Percentiles rank a stretch among this genome's conserved stretches.
These are phyloP conservation scores for Salisapilia sapeloensis DNA, from an alignment of 352 stramenopile species.

Conservation along the genomic window DNA sequence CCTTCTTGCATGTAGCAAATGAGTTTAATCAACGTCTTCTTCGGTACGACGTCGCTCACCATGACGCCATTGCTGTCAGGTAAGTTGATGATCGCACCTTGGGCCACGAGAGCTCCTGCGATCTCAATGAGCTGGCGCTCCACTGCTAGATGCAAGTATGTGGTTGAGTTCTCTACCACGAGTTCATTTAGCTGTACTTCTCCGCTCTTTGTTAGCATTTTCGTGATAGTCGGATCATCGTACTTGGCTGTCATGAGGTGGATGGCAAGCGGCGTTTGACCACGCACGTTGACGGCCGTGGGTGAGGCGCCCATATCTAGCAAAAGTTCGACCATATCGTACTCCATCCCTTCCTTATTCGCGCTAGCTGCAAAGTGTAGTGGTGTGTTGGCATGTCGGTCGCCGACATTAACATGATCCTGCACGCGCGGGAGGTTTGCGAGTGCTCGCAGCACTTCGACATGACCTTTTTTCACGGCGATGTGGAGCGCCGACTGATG, in stretches of 20 bases:
- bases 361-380: constrained; percentile 69
- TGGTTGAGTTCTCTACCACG: constrained; percentile 34
- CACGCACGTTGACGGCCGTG: constrained; percentile 51
- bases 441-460: constrained; percentile 65
- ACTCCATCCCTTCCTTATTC: constrained; percentile 19
- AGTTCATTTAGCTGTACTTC: constrained; percentile 13
- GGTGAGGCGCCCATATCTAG: constrained; percentile 44
- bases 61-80: constrained; percentile 59
- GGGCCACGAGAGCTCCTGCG: constrained; percentile 37
- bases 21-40: constrained; percentile 60
- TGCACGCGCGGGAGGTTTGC: constrained; percentile 48
- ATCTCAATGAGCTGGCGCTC: constrained; percentile 52
- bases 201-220: no score
- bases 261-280: constrained; percentile 69
- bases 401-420: constrained; percentile 58
- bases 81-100: constrained; percentile 71
- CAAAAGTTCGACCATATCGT: constrained; percentile 50
- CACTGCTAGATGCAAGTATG: constrained; percentile 73
- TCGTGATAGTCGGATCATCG: constrained; percentile 34
- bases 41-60: constrained; percentile 58
- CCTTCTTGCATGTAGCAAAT: constrained; percentile 68
- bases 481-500: constrained; percentile 75
- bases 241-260: constrained; percentile 61
- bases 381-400: constrained; percentile 65
- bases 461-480: constrained; percentile 64